Base-by-base conservation (phyloP, 2,329 filamentous ascomycete species). In the Chaetomium sp. region DNA sequence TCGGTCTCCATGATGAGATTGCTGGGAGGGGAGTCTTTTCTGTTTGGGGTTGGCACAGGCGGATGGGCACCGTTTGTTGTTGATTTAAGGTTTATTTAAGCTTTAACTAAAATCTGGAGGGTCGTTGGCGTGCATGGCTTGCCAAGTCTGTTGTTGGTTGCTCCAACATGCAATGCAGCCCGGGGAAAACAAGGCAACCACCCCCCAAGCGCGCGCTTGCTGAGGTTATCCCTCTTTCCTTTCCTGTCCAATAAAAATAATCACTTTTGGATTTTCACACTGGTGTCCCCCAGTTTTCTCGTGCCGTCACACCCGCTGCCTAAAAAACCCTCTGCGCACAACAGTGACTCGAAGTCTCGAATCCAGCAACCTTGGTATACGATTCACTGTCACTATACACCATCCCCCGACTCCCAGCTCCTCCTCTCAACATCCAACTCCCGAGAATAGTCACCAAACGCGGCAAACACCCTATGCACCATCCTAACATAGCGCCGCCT, bases 391-490 rank as follows among this genome's bases (percentile, higher is more conserved):
- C 31, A 6, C 31, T 51, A 60, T 2, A 64, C 55, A 8, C 38
- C 69, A 29, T 69, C 61, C 6, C 70, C 66, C 21, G 13, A n/a
- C 47, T 65, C 66, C 69, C 71, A 69, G 31, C 21, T 29, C 25
- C 62, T 33, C 25, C 45, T 64, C 65, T 74, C 70, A 1, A 73
- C 69, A 19, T 71, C 70, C 13, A 69, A 60, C 59, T 72, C 72
- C 16, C 45, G 16, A 13, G 55, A 57, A 58, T 72, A 73, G 29
- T 71, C 71, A 4, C 69, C 69, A 59, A 74, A 66, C 27, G 55
- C 67, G 3, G n/a, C 38, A 61, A 73, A 73, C 1, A 70, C 57
- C 16, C n/a, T 42, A 31, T 60, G 49, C 47, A 60, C 58, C 1
- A 42, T 13, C 7, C 67, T 58, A 5, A 71, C 53, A 42, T 69